These are phyloP conservation scores for Eucalyptus paniculata DNA, from an alignment of 345 rosid genomes.

Conservation along the genomic window DNA sequence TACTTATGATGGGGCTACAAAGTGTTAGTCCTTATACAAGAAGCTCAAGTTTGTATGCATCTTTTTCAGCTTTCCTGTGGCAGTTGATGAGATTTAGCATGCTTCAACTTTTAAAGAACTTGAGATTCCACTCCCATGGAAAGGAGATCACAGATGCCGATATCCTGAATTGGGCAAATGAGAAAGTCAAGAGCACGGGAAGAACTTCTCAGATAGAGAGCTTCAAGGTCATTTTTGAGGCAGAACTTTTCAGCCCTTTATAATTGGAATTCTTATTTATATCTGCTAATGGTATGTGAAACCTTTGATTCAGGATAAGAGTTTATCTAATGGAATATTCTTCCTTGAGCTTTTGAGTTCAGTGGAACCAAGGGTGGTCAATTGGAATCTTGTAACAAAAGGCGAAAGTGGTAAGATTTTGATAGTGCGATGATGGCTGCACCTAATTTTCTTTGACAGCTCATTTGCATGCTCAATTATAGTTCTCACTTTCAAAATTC, in stretches of 20 bases:
- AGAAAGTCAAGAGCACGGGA: slow-evolving; percentile 49
- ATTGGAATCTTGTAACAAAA: slow-evolving; percentile 94
- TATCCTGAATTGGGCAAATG: slow-evolving; percentile 75
- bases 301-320: slow-evolving; percentile 55
- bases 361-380: slow-evolving; percentile 92
- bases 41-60: not conserved
- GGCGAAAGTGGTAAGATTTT: slow-evolving; percentile 66
- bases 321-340: slow-evolving; percentile 64
- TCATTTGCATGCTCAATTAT: not conserved
- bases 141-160: slow-evolving; percentile 71
- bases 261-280: not conserved
- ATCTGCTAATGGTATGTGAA: not conserved
- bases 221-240: slow-evolving; percentile 52
- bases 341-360: slow-evolving; percentile 85
- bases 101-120: slow-evolving; percentile 82
- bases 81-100: slow-evolving; percentile 85
- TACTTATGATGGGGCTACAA: not conserved
- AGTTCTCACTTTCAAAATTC: not conserved
- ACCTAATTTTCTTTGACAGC: not conserved
- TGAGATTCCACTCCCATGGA: slow-evolving; percentile 67
- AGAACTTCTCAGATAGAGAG: slow-evolving; percentile 50
- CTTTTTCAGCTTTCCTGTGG: slow-evolving; percentile 79
- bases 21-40: not conserved
- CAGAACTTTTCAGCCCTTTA: not conserved
- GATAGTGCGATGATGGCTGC: not conserved